Base-by-base conservation (phyloP, 352 stramenopile species). In the Pythium phragmitis region DNA sequence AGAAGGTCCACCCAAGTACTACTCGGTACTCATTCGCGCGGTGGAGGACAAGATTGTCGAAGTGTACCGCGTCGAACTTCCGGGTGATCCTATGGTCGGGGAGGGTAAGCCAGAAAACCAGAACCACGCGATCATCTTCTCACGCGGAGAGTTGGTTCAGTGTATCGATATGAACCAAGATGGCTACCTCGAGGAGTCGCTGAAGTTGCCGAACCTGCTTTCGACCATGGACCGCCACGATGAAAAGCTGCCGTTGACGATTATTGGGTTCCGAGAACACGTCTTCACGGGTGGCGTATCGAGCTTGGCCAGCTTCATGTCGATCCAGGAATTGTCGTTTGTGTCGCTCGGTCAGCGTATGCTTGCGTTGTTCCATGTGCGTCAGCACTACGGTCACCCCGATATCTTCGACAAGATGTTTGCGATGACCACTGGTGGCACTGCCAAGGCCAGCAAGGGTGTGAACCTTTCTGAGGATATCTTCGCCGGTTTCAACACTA, bases 111-210 rank as follows among this genome's bases (percentile, higher is more conserved):
- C 85, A 8, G 85, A 94, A 54, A 96, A 96, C 79, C 87, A 96
- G 63, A 96, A 96, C 69, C 85, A 94, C 57, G 87, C 87, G 13
- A 87, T 96, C 47, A 87, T 94, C 33, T 96, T 96, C 64, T 91
- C 85, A 49, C 84, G 85, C 36, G 87, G 87, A 43, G 87, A 96
- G 55, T 70, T 92, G 47, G 60, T 96, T 7, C 87, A 96, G 75
- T 92, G 82, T 89, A 96, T 96, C 48, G 87, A 96, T 86, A 94
- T 94, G 87, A 96, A 96, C 68, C 87, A 96, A 69, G 87, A 96
- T 47, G 80, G 77, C 0, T 94, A 94, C 69, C 67, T 94, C 2
- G 87, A 96, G 62, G 85, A 94, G 60, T 80, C 68, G 8, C 37
- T 94, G 46, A 92, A 92, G 70, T 84, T 94, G 77, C 83, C 83